Base-by-base conservation (phyloP, 2,329 filamentous ascomycete genomes). In the Mycocentrospora acerina region DNA sequence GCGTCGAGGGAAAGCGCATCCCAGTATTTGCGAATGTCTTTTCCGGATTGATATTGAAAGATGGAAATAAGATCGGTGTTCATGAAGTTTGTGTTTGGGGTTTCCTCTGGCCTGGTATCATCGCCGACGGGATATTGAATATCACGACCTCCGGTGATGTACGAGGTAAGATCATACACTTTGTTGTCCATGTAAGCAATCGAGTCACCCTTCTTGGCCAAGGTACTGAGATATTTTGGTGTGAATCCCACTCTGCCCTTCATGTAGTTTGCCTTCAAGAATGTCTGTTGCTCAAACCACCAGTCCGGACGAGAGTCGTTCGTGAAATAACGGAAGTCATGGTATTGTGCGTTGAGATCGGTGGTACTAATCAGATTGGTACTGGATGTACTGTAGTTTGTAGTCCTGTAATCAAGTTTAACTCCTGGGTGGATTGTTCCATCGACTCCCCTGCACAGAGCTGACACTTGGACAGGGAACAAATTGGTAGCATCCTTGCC, bases 401-500 rank as follows among this genome's bases (percentile, higher is more conserved):
- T 82, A 25, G 77, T 81, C 49, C 82, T 83, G 70, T 91, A 97
- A 66, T 91, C 86, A 18, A 98, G 77, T 31, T 86, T 85, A n/a
- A 98, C 88, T 28, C 82, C 78, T 3, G 79, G 78, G 58, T 88
- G 78, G 32, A 86, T 67, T 29, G 82, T 62, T 15, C 85, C 87
- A 49, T 83, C 76, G 22, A 79, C 80, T 42, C 91, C 93, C 43
- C 86, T 80, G 68, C 93, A 98, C 25, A 98, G 77, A 29, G 91
- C 90, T 4, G 86, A 94, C 12, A 98, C 91, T 65, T 98, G 93
- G 1, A 98, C 78, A 0, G 94, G 93, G 71, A 98, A 98, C 9
- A 98, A 77, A 26, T 79, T 75, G 15, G 88, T 94, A n/a, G 90
- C 84, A 59, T 98, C 94, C 29, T 81, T 71, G 36, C 93, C 93